phyloP scores from a whole-genome alignment of 2,329 filamentous ascomycete genomes.

The Neocucurbitaria cava region DNA sequence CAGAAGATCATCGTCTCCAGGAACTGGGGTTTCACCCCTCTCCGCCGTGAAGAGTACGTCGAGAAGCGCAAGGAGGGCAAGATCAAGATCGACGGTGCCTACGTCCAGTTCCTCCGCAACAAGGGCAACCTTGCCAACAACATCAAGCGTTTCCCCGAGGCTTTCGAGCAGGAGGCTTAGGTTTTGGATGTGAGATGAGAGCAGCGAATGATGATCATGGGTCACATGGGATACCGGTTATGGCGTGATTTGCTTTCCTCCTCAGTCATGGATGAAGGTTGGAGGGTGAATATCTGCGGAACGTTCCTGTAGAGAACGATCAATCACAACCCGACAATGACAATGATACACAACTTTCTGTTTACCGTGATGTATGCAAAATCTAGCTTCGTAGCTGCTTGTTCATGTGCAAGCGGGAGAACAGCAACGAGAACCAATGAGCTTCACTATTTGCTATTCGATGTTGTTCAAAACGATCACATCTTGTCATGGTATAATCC shows the following conservation, averaged over 20 bases:
- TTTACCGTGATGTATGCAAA: no score
- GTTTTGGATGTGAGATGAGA: slow-evolving; percentile 26
- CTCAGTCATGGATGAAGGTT: slow-evolving; percentile 44
- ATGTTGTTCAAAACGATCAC: not conserved
- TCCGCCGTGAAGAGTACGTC: slow-evolving; percentile 96
- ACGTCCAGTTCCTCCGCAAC: slow-evolving; percentile 98
- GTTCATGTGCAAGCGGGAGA: no score
- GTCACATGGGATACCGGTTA: slow-evolving; percentile 46
- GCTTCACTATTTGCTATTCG: not conserved
- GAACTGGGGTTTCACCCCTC: slow-evolving; percentile 99
- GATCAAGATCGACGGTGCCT: slow-evolving; percentile 97
- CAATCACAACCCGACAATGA: slow-evolving; percentile 43
- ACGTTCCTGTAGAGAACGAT: slow-evolving; percentile 38
- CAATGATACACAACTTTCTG: slow-evolving; percentile 34
- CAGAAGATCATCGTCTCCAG: slow-evolving; percentile 99
- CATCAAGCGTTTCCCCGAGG: slow-evolving; percentile 93
- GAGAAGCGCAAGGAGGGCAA: slow-evolving; percentile 91
- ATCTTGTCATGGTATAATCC: not conserved
- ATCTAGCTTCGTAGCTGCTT: not conserved
- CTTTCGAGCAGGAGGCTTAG: slow-evolving; percentile 66
- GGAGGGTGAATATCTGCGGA: slow-evolving; percentile 30
- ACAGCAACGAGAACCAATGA: no score
- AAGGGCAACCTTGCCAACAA: slow-evolving; percentile 85
- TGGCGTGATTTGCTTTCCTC: slow-evolving; percentile 47
- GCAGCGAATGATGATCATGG: slow-evolving; percentile 39